These are phyloP conservation scores for Saccharomycopsis fodiens DNA, from an alignment of 805 yeast genomes.

Conservation along the genomic window DNA sequence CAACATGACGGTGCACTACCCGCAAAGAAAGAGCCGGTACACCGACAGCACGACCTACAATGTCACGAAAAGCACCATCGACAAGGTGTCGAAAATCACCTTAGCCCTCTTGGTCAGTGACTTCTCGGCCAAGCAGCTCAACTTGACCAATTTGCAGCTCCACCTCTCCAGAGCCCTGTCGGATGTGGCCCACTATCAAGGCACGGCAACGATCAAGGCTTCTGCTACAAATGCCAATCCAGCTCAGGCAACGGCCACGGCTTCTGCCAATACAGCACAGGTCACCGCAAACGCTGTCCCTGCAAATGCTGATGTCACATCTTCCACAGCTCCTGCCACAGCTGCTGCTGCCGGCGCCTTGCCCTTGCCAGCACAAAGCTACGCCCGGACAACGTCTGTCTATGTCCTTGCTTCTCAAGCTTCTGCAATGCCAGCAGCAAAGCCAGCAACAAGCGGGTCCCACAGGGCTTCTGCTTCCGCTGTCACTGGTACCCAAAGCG, in stretches of 20 bases:
- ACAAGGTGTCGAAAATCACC: not conserved
- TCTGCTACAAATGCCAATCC: not conserved
- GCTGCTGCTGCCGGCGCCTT: not conserved
- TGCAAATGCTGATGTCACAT: slow-evolving; percentile 4
- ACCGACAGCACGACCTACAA: not conserved
- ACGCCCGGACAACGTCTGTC: not conserved
- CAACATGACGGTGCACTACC: not conserved
- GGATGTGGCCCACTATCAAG: not conserved
- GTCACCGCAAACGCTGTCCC: slow-evolving; percentile 4
- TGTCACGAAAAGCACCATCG: not conserved
- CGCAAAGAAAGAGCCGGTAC: not conserved
- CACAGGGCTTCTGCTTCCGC: too few species aligned
- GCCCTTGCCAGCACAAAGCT: not conserved
- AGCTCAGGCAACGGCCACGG: not conserved
- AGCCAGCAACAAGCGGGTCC: too few species aligned
- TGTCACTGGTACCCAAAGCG: too few species aligned
- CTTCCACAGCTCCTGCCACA: not conserved
- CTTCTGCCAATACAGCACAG: not conserved
- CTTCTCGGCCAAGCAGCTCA: not conserved
- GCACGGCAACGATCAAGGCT: not conserved
- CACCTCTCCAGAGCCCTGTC: not conserved
- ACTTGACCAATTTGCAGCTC: not conserved
- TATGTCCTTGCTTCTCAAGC: too few species aligned
- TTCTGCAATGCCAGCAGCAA: too few species aligned
- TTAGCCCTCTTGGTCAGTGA: not conserved